Conservation (phyloP, 2,329 filamentous ascomycete genomes). For the Fusarium sp. region DNA sequence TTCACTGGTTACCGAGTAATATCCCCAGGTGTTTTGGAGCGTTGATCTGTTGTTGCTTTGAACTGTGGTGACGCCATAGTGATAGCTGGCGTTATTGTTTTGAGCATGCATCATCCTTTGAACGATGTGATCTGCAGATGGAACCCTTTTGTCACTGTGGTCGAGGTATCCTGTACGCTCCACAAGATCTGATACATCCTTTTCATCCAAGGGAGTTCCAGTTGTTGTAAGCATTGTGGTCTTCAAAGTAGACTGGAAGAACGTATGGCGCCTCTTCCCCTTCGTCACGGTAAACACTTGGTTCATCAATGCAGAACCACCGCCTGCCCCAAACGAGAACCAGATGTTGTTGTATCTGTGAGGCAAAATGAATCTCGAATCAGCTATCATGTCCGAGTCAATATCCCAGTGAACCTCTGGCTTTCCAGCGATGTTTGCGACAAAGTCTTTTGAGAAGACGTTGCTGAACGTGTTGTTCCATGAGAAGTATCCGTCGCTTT, state of each 20-base stretch:
- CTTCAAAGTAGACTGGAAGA: conserved; percentile 8
- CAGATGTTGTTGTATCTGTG: conserved; percentile 34
- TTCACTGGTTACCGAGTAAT: neutral
- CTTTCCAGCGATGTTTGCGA: neutral
- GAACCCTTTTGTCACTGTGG: neutral
- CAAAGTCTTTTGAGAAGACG: neutral
- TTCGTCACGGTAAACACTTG: conserved; percentile 36
- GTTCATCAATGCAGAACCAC: conserved; percentile 26
- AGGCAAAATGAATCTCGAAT: conserved; percentile 26
- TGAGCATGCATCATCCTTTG: conserved; percentile 26
- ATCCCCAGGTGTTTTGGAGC: conserved; percentile 16
- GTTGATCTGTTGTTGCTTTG: conserved; percentile 6
- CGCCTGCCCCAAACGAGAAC: conserved; percentile 17
- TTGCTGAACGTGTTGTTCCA: conserved; percentile 36
- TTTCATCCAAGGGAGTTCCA: neutral
- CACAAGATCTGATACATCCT: conserved; percentile 16
- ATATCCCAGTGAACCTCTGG: conserved; percentile 33
- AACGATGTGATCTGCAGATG: conserved; percentile 3
- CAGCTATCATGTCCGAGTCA: neutral
- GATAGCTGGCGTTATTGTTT: neutral
- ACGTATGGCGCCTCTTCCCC: conserved; percentile 12
- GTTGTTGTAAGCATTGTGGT: conserved; percentile 24
- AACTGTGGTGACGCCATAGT: conserved; percentile 8
- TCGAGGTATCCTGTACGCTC: conserved; percentile 19
- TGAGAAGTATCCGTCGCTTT: neutral